Evolutionary conservation across 306 rosid species (phyloP), one percentile per base, ranked within the genome.

Genomic region (Vigna hirtella): DNA sequence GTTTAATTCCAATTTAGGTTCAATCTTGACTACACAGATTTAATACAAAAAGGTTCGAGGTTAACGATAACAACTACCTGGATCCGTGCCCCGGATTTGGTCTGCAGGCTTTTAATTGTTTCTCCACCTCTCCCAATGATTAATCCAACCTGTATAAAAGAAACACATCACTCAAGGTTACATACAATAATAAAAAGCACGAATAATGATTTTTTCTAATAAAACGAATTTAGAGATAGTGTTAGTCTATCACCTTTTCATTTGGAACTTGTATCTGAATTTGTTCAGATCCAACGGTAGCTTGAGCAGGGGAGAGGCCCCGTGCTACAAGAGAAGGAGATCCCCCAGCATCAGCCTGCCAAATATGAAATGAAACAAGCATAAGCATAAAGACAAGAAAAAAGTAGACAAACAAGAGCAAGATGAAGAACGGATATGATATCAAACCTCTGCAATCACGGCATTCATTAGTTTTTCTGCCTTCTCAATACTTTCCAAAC

Each of bases 291-390:
- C 94, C 93, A 47, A 84, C 89, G n/a, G 70, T 80, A 72, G 66
- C 85, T 85, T 87, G 99, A 17, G 96, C 86, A 55, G 94, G 72
- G 24, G 96, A 87, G 52, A 91, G 86, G 58, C 99, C 99, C 43
- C 98, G 88, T 61, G 99, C 99, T 72, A 96, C 91, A 81, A 93
- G 91, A 45, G 99, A 83, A 43, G 98, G 99, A 77, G 99, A 96
- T 42, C 99, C 99, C 69, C 99, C 99, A 5, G 97, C 99, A 86
- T 96, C 99, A 83, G 99, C 99, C 99, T 93, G 87, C 59, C 48
- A 72, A 83, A 77, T 76, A 22, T 64, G 68, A 66, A 81, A 79
- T 12, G 20, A 70, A 68, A 81, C 40, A 71, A 28, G 50, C 68
- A 53, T 30, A 6, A 57, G 26, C 15, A 22, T 16, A 22, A 15